These are phyloP conservation scores for Diutina siamensis DNA, from an alignment of 1,139 yeast species.

Conservation along the genomic window DNA sequence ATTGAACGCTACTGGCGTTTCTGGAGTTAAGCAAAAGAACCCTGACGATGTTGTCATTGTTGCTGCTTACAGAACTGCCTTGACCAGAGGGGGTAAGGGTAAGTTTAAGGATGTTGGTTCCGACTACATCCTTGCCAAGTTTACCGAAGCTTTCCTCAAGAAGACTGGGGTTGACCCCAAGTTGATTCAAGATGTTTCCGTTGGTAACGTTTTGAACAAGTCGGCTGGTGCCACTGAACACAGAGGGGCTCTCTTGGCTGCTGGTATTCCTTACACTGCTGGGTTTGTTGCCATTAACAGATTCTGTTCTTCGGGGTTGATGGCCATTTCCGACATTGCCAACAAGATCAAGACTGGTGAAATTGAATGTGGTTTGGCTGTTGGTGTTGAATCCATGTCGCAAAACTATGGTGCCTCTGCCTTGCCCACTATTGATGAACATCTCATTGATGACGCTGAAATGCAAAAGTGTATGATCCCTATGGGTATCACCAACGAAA, in stretches of 20 bases:
- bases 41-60: slow-evolving; percentile 68
- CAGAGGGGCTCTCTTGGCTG: slow-evolving; percentile 57
- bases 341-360: slow-evolving; percentile 80
- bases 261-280: slow-evolving; percentile 41
- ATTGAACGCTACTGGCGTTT: slow-evolving; percentile 36
- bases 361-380: slow-evolving; percentile 82
- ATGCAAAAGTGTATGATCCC: slow-evolving; percentile 65
- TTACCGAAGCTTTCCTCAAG: slow-evolving; percentile 50
- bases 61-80: slow-evolving; percentile 82
- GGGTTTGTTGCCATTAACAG: slow-evolving; percentile 82
- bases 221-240: slow-evolving; percentile 94
- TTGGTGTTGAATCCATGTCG: slow-evolving; percentile 91
- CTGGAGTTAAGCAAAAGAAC: slow-evolving; percentile 39
- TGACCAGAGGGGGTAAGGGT: slow-evolving; percentile 80
- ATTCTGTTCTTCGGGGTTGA: slow-evolving; percentile 89
- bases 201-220: slow-evolving; percentile 80
- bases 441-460: slow-evolving; percentile 10
- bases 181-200: slow-evolving; percentile 68
- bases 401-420: slow-evolving; percentile 61
- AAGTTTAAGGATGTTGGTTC: slow-evolving; percentile 64
- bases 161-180: slow-evolving; percentile 52
- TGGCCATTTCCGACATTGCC: slow-evolving; percentile 84
- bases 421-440: slow-evolving; percentile 17
- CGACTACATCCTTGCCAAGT: slow-evolving; percentile 58
- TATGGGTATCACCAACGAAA: slow-evolving; percentile 88